These are phyloP conservation scores for Aristolochia contorta DNA, from an alignment of 164 flowering plant species.

Conservation along the genomic window DNA sequence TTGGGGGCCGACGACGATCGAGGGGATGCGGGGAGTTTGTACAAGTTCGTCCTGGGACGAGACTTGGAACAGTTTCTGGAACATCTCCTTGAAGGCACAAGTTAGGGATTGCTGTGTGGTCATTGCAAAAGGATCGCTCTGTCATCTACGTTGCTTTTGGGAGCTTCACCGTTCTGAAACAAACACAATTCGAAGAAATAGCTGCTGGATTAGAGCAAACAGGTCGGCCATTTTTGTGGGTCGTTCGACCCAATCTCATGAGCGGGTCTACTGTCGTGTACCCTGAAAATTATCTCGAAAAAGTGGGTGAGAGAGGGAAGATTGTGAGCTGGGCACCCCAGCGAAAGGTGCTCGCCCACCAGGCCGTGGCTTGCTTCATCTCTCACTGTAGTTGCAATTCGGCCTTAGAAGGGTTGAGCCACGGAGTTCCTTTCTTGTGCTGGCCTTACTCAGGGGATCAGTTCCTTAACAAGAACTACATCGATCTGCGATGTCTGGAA, in stretches of 20 bases:
- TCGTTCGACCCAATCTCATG: constrained; percentile 4
- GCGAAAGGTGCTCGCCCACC: too few species aligned
- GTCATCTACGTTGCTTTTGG: constrained; percentile 1
- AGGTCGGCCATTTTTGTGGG: constrained; percentile 1
- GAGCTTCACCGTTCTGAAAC: too few species aligned
- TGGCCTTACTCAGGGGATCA: too few species aligned
- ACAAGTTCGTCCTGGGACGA: neutral
- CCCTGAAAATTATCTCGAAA: too few species aligned
- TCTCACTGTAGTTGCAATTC: too few species aligned
- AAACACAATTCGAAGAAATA: neutral
- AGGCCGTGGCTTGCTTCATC: too few species aligned
- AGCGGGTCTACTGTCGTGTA: too few species aligned
- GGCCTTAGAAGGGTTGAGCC: too few species aligned
- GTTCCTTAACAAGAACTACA: too few species aligned
- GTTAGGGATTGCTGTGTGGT: constrained; percentile 8
- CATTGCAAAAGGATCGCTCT: constrained; percentile 12
- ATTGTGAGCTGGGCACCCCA: neutral
- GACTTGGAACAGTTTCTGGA: constrained; percentile 5
- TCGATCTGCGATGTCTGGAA: too few species aligned
- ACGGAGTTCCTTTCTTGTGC: too few species aligned
- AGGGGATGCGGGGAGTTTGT: neutral
- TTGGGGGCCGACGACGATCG: constrained; percentile 8
- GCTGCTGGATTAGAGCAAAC: neutral
- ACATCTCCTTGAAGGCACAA: constrained; percentile 4
- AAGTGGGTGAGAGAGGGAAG: too few species aligned